phyloP scores from a whole-genome alignment of 2,329 filamentous ascomycete species.

The Trichoderma koningii region DNA sequence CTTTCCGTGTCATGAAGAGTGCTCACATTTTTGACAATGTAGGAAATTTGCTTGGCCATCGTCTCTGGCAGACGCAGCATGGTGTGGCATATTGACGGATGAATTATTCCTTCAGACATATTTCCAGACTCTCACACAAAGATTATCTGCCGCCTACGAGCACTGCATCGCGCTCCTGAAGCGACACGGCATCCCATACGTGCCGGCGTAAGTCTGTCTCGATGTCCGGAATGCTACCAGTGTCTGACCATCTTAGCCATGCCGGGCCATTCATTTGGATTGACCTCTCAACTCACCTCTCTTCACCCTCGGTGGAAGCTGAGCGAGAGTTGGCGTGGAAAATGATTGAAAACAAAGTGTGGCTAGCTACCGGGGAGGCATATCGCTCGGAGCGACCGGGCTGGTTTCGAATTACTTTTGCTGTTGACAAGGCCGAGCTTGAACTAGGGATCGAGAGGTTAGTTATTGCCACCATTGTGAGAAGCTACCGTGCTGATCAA shows the following conservation, averaged over 20 bases:
- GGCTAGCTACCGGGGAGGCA: constrained; percentile 6
- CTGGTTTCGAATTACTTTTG: constrained; percentile 2
- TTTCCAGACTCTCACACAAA: neutral
- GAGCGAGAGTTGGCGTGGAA: constrained; percentile 2
- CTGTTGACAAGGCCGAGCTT: constrained; percentile 1
- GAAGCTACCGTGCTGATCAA: neutral
- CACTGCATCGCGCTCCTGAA: neutral
- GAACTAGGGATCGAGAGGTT: neutral
- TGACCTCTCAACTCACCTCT: neutral
- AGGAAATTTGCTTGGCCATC: constrained; percentile 8
- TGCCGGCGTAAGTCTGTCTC: neutral
- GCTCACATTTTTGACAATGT: no score
- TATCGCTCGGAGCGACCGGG: constrained; percentile 2
- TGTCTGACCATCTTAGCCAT: neutral
- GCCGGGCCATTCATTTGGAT: constrained; percentile 1
- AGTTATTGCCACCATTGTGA: neutral
- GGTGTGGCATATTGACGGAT: constrained; percentile 7
- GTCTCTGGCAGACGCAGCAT: neutral
- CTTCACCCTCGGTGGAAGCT: neutral
- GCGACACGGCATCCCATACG: neutral
- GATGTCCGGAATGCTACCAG: neutral
- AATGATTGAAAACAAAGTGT: constrained; percentile 9
- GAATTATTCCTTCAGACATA: neutral
- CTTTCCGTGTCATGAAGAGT: neutral
- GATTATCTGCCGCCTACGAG: neutral